Evolutionary conservation across 2,329 filamentous ascomycete genomes (phyloP), one percentile per base, ranked within the genome.

Genomic region (Cephalotrichum gorgonifer): DNA sequence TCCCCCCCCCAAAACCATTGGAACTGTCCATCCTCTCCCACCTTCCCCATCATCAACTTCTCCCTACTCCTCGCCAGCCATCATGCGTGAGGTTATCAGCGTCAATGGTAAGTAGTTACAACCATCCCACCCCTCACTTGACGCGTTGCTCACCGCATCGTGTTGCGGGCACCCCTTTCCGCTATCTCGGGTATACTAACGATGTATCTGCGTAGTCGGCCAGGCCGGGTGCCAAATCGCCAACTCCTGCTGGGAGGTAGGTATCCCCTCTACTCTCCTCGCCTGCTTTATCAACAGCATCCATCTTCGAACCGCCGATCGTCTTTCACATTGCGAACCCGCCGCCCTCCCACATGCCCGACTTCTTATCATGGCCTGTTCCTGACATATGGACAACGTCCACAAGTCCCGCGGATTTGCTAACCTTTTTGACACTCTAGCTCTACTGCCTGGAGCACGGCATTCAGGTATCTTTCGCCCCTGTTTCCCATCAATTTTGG

Each of bases 231-330:
- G 93, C 84, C 93, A 98, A 73, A 98, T 98, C 68, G 93, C 91
- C 76, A 98, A 98, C 80, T 93, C 93, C 63, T 97, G 93, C 84
- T 98, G 93, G 93, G 93, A 98, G 89, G 93, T 98, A 77, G 78
- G 88, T 78, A 35, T 22, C 39, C 46, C 41, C 6, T 39, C 22
- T 31, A n/a, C 17, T 20, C n/a, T 20, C 8, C 30, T 15, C 4
- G 30, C n/a, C n/a, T n/a, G n/a, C n/a, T n/a, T n/a, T n/a, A n/a
- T n/a, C n/a, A n/a, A n/a, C n/a, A n/a, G n/a, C n/a, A n/a, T n/a
- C n/a, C n/a, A n/a, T n/a, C n/a, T n/a, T n/a, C n/a, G n/a, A n/a
- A n/a, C n/a, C n/a, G n/a, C n/a, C n/a, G n/a, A n/a, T n/a, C n/a
- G n/a, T n/a, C n/a, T n/a, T n/a, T n/a, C n/a, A n/a, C n/a, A n/a